Conservation (phyloP, 73 alveolate species). For the Urostyla sp. region DNA sequence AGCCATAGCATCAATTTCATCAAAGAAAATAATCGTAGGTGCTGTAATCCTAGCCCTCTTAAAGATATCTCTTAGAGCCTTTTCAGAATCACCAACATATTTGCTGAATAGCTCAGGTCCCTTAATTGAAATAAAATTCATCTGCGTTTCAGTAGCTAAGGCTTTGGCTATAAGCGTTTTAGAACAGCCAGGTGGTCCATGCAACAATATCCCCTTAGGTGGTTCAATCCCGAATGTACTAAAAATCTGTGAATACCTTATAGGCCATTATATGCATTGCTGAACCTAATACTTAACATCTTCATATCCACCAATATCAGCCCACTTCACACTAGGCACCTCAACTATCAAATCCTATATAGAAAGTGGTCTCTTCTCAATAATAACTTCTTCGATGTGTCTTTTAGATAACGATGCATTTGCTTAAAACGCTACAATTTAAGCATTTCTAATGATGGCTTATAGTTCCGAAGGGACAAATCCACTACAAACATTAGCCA, state of each 20-base stretch:
- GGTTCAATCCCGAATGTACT: slow-evolving; percentile 94
- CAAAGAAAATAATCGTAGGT: slow-evolving; percentile 99
- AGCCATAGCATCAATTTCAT: slow-evolving; percentile 97
- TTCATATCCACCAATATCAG: slow-evolving; percentile 98
- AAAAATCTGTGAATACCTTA: slow-evolving; percentile 97
- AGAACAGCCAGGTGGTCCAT: slow-evolving; percentile 99
- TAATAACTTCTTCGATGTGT: slow-evolving; percentile 75
- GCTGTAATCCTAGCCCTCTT: slow-evolving; percentile 97
- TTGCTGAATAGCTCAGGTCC: slow-evolving; percentile 99
- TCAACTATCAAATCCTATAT: slow-evolving; percentile 92
- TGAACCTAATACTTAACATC: slow-evolving; percentile 89
- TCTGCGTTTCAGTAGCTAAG: slow-evolving; percentile 98
- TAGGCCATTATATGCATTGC: slow-evolving; percentile 99
- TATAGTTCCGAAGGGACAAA: slow-evolving; percentile 73
- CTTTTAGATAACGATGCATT: slow-evolving; percentile 51
- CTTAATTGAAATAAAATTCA: slow-evolving; percentile 98
- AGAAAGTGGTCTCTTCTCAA: slow-evolving; percentile 88
- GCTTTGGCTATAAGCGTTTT: slow-evolving; percentile 99
- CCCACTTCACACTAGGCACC: slow-evolving; percentile 98
- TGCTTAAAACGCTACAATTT: slow-evolving; percentile 46
- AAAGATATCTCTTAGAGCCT: slow-evolving; percentile 98
- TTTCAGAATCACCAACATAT: slow-evolving; percentile 99
- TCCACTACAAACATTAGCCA: slow-evolving; percentile 75
- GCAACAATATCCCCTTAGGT: slow-evolving; percentile 98
- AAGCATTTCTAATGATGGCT: slow-evolving; percentile 55